Percentiles rank a stretch among this genome's conserved stretches.
phyloP scores from a whole-genome alignment of 495 filamentous ascomycete genomes.

The Penicillium atrosanguineum region DNA sequence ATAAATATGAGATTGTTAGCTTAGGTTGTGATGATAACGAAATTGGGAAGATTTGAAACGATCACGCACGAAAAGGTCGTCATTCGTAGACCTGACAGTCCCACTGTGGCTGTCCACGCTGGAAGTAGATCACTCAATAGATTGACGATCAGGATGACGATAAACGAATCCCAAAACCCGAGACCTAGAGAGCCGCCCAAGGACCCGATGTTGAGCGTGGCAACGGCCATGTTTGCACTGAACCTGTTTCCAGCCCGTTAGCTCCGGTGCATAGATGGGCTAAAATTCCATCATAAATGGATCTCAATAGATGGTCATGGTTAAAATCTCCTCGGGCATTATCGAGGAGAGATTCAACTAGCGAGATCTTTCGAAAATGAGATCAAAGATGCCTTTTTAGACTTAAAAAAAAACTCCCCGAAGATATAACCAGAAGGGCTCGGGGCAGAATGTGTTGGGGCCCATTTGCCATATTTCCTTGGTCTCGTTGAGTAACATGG shows the following conservation, averaged over 20 bases:
- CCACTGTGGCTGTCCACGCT: slow-evolving; percentile 38
- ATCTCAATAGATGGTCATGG: too few species aligned
- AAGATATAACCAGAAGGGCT: too few species aligned
- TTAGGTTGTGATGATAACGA: background rate
- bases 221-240: slow-evolving; percentile 66
- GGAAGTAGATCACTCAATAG: slow-evolving; percentile 41
- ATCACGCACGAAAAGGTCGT: slow-evolving; percentile 35
- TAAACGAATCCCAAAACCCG: slow-evolving; percentile 57
- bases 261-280: too few species aligned
- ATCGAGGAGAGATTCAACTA: too few species aligned
- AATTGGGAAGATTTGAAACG: background rate
- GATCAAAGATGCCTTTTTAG: too few species aligned
- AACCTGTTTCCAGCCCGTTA: slow-evolving; percentile 26
- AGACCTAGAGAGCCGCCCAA: slow-evolving; percentile 36
- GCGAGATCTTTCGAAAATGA: too few species aligned
- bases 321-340: too few species aligned
- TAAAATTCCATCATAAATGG: too few species aligned
- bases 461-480: too few species aligned
- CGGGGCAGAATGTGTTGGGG: too few species aligned
- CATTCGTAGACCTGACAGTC: slow-evolving; percentile 37
- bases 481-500: too few species aligned
- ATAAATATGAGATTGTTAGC: background rate
- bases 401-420: too few species aligned
- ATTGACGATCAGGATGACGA: slow-evolving; percentile 60
- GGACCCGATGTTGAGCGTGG: slow-evolving; percentile 63